phyloP scores from a whole-genome alignment of 2,329 filamentous ascomycete species.

The Botrytis galanthina region DNA sequence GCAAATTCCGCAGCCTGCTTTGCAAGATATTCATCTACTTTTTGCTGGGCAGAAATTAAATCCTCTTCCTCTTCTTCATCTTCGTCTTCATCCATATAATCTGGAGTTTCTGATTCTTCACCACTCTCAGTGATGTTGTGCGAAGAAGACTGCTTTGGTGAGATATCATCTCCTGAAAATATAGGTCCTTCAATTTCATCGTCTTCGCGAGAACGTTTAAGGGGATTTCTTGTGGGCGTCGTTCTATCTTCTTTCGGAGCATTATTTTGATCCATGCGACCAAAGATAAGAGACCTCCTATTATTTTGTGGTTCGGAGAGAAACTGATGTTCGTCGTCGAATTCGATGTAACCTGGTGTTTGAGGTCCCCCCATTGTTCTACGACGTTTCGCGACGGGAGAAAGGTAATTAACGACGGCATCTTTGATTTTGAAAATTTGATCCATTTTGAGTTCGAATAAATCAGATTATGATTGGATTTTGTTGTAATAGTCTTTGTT shows the following conservation, averaged over 20 bases:
- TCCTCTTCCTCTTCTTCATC: constrained; percentile 23
- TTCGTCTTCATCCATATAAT: constrained; percentile 18
- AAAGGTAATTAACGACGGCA: constrained; percentile 33
- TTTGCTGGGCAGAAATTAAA: constrained; percentile 27
- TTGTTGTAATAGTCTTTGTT: background rate
- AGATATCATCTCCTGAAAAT: constrained; percentile 22
- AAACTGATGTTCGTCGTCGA: constrained; percentile 23
- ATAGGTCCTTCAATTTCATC: constrained; percentile 24
- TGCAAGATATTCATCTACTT: constrained; percentile 35
- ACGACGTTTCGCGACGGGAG: constrained; percentile 36
- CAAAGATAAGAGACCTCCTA: constrained; percentile 23
- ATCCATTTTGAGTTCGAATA: constrained; percentile 29
- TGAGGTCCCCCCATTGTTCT: constrained; percentile 34
- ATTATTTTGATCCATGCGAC: constrained; percentile 25
- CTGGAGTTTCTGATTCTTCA: background rate
- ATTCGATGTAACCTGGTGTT: constrained; percentile 23
- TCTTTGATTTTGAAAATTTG: constrained; percentile 34
- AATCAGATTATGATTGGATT: background rate
- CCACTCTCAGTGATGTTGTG: constrained; percentile 19
- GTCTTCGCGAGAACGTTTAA: constrained; percentile 33
- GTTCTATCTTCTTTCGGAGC: constrained; percentile 24
- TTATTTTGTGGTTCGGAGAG: constrained; percentile 26
- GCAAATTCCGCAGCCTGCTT: constrained; percentile 33
- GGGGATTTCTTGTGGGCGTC: constrained; percentile 23
- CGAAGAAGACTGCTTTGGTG: constrained; percentile 29